Percentiles rank a stretch among this genome's conserved stretches.
These are phyloP conservation scores for Thyridium curvatum DNA, from an alignment of 2,329 filamentous ascomycete genomes.

Conservation along the genomic window DNA sequence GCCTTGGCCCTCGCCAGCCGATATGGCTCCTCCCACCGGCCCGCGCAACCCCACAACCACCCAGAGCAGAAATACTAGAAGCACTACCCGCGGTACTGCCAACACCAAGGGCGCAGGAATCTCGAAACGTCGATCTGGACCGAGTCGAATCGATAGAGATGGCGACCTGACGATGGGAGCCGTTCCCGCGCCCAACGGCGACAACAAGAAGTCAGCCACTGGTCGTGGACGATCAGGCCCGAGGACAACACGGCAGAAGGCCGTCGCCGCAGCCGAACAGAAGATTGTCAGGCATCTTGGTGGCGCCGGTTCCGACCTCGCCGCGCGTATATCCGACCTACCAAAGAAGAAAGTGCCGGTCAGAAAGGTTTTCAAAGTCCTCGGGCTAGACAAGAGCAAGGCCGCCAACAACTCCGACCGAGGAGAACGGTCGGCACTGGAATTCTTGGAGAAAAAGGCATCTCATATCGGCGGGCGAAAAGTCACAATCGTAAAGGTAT, in stretches of 20 bases:
- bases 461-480: conserved; percentile 46
- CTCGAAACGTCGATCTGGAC: conserved; percentile 37
- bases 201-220: conserved; percentile 4
- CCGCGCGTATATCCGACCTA: conserved; percentile 13
- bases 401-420: conserved; percentile 60
- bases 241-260: conserved; percentile 1
- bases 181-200: conserved; percentile 12
- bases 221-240: background rate
- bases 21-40: conserved; percentile 22
- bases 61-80: conserved; percentile 9
- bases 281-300: conserved; percentile 21
- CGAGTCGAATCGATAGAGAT: conserved; percentile 41
- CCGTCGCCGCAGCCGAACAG: conserved; percentile 4
- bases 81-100: conserved; percentile 6
- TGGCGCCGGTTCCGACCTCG: conserved; percentile 17
- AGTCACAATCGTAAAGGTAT: conserved; percentile 72
- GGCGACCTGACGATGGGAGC: conserved; percentile 55
- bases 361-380: conserved; percentile 39
- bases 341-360: conserved; percentile 17
- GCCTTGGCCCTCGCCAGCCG: background rate
- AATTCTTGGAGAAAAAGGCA: conserved; percentile 67
- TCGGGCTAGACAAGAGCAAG: conserved; percentile 63
- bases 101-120: conserved; percentile 38
- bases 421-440: conserved; percentile 57
- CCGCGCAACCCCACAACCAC: conserved; percentile 9